Evolutionary conservation across 129 eudicot genomes (phyloP), one percentile per base, ranked within the genome.

Genomic region (Kitagawia praeruptora): DNA sequence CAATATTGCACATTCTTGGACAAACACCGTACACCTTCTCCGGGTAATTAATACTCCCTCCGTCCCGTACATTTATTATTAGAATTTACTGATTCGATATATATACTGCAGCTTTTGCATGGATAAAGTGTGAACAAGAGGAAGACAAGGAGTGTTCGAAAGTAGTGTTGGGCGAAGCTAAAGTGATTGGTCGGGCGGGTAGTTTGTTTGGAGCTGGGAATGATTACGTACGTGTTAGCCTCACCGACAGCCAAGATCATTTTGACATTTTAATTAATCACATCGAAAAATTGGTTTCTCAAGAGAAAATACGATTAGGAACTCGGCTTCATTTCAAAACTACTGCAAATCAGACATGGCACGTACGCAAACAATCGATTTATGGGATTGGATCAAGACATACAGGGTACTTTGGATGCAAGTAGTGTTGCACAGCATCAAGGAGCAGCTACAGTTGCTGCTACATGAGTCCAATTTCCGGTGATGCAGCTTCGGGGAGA

Each of bases 21-120:
- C 10, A 47, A 74, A 87, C 85, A 85, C 75, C 85, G 91, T 67
- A 84, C 71, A 23, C 89, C 98, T 74, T 87, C 98, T 78, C 96
- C 98, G 78, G 97, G 97, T 91, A 77, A 81, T 31, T 67, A 66
- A 2, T 28, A n/a, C n/a, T n/a, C n/a, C n/a, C n/a, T n/a, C n/a
- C n/a, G n/a, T n/a, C n/a, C n/a, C n/a, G n/a, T n/a, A n/a, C n/a
- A n/a, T 1, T 58, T 58, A 3, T 15, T 49, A 0, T 49, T 14
- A 16, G 56, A 49, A 54, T 6, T 7, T 23, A 56, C 27, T 56
- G 66, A 56, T 56, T 23, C 13, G 8, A 56, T 1, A 70, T 10
- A 64, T 10, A 8, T 28, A 38, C 25, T 34, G 37, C 2, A 70
- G 75, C 75, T 70, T 70, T 70, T 70, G 75, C 75, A 19, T 70